Evolutionary conservation across 169 alveolate species (phyloP).

Genomic region (Plasmodium coatneyi): DNA sequence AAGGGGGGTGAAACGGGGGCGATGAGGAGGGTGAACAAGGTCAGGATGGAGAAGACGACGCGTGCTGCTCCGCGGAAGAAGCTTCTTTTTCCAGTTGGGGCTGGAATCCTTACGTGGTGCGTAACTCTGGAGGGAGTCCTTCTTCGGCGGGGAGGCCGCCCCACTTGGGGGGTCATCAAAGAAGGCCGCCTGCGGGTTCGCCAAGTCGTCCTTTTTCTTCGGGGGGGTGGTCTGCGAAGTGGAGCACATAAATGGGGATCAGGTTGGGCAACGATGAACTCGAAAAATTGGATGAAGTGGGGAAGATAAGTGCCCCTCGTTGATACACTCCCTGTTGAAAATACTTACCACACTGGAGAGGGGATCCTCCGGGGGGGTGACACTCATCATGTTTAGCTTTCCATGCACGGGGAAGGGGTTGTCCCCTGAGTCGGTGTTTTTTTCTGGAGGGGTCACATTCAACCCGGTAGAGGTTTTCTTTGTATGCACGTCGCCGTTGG

Average conservation of each 20-base stretch:
- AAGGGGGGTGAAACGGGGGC: neutral
- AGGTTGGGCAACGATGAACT: neutral
- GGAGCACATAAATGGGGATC: neutral
- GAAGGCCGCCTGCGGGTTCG: neutral
- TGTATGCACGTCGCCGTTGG: neutral
- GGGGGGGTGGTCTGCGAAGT: neutral
- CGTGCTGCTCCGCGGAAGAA: neutral
- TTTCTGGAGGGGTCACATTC: neutral
- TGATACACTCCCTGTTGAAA: neutral
- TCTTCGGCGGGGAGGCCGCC: neutral
- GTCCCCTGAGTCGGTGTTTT: neutral
- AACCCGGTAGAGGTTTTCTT: neutral
- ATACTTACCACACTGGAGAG: neutral
- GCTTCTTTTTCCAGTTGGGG: neutral
- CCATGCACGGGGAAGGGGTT: neutral
- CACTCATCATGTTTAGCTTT: neutral
- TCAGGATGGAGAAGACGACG: neutral
- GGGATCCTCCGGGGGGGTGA: neutral
- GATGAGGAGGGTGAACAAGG: neutral
- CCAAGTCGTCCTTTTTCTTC: conserved; percentile 40
- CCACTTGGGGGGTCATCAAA: neutral
- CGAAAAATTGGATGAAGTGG: neutral
- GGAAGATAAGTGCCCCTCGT: neutral
- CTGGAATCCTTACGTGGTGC: conserved; percentile 19
- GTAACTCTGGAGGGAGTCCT: neutral